phyloP scores from a whole-genome alignment of 345 rosid species.

The Sonneratia caseolaris region DNA sequence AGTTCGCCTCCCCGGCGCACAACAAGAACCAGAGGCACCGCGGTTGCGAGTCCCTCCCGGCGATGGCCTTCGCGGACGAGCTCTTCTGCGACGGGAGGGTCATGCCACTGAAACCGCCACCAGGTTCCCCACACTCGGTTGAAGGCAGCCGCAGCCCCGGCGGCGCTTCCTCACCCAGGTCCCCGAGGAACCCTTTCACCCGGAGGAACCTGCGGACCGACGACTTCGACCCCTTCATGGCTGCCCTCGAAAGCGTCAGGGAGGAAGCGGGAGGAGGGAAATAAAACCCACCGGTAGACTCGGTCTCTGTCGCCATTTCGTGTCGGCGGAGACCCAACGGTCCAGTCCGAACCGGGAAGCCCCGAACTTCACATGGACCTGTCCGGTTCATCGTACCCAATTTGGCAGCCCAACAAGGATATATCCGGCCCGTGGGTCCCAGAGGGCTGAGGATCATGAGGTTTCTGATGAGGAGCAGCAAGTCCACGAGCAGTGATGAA shows the following conservation, averaged over 20 bases:
- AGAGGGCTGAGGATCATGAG: slow-evolving; percentile 19
- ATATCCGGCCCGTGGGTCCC: too few relatives aligned
- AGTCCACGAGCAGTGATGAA: slow-evolving; percentile 6
- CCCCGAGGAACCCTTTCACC: slow-evolving; percentile 18
- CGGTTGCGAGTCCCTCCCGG: slow-evolving; percentile 18
- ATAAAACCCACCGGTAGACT: slow-evolving; percentile 16
- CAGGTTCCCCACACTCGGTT: slow-evolving; percentile 10
- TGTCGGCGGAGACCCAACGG: slow-evolving; percentile 1
- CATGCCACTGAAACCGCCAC: slow-evolving; percentile 40
- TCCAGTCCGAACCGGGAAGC: neutral
- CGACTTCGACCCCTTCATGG: slow-evolving; percentile 50
- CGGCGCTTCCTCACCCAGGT: slow-evolving; percentile 8
- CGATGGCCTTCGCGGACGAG: slow-evolving; percentile 54
- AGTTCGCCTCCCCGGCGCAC: slow-evolving; percentile 1
- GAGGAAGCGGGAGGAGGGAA: slow-evolving; percentile 7
- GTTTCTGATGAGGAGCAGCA: slow-evolving; percentile 16
- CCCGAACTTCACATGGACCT: neutral
- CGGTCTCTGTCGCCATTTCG: slow-evolving; percentile 26
- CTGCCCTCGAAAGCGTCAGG: slow-evolving; percentile 37
- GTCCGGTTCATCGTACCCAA: neutral
- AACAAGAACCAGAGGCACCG: neutral
- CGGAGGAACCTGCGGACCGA: slow-evolving; percentile 41
- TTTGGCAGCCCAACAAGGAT: neutral
- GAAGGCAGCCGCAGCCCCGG: slow-evolving; percentile 1
- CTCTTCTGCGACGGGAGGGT: slow-evolving; percentile 37